Conservation (phyloP, 345 rosid species). For the Eucalyptus cladocalyx region DNA sequence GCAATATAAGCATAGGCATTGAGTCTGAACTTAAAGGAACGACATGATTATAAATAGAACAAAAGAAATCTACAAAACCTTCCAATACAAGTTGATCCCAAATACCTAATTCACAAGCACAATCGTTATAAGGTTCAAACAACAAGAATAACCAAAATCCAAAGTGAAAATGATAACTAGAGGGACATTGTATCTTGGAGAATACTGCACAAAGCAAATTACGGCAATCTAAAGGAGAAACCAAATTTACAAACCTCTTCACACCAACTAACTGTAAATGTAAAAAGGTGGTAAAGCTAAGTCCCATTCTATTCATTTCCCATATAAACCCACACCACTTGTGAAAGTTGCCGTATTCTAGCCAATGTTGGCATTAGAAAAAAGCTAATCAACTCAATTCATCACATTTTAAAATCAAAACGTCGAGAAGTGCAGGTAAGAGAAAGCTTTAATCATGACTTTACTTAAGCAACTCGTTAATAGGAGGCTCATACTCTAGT, state of each 20-base stretch:
- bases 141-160: background rate
- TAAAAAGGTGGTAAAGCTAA: background rate
- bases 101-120: background rate
- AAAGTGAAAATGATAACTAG: background rate
- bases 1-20: accelerated
- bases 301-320: background rate
- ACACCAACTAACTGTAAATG: background rate
- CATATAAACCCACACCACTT: background rate
- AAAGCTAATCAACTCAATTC: background rate
- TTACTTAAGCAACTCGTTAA: background rate
- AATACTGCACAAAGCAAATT: background rate
- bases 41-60: no score
- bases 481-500: background rate
- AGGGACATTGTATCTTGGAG: background rate
- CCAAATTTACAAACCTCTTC: background rate
- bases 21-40: no score
- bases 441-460: background rate
- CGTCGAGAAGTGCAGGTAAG: background rate
- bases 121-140: background rate
- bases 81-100: background rate
- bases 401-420: background rate
- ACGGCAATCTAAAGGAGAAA: background rate
- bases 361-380: background rate
- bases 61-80: background rate
- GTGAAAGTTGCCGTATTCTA: background rate